These are phyloP conservation scores for Taxawa tesnikishii DNA, from an alignment of 2,329 filamentous ascomycete species.

Conservation along the genomic window DNA sequence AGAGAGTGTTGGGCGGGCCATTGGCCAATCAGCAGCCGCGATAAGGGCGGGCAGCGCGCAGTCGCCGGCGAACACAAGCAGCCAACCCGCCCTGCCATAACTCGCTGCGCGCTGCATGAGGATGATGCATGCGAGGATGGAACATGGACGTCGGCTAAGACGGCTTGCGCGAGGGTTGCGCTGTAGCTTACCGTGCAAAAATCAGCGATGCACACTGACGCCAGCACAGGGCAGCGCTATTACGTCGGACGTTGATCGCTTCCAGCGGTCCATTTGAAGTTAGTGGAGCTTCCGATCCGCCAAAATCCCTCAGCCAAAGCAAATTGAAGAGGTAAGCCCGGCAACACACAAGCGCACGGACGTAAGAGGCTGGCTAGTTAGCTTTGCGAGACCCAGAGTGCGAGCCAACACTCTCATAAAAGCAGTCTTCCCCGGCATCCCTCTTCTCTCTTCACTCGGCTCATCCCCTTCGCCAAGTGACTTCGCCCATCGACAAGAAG, in stretches of 20 bases:
- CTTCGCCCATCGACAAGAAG: neutral
- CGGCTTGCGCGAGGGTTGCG: no score
- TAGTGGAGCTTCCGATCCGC: neutral
- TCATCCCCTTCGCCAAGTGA: neutral
- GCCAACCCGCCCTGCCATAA: no score
- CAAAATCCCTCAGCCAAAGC: constrained; percentile 7
- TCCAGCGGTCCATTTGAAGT: no score
- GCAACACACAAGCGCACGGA: constrained; percentile 6
- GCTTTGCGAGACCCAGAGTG: no score
- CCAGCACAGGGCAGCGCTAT: neutral
- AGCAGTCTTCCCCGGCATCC: neutral
- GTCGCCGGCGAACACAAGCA: no score
- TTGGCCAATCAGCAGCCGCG: no score
- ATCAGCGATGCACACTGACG: neutral
- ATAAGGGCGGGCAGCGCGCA: no score
- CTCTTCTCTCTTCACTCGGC: neutral
- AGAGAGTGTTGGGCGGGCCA: no score
- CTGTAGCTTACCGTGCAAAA: no score
- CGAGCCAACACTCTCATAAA: neutral
- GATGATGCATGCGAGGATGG: no score
- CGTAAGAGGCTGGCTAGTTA: constrained; percentile 5
- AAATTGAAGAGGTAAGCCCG: constrained; percentile 7
- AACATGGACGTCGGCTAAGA: no score
- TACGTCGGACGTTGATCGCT: neutral
- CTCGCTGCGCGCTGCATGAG: no score